Base-by-base conservation (phyloP, 441 rosid species). In the Adansonia gregorii region DNA sequence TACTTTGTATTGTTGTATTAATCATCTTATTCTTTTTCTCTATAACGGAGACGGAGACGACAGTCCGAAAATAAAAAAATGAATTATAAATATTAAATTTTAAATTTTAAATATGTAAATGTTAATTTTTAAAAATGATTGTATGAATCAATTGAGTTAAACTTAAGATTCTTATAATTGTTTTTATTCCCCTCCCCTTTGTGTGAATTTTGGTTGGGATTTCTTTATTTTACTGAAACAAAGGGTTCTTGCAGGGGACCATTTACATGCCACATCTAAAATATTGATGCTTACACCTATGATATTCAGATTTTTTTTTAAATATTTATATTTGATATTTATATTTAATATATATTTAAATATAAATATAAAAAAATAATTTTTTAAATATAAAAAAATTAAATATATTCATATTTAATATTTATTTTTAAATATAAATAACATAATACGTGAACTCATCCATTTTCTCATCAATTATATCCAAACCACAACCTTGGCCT, bases 201-300 rank as follows among this genome's bases (percentile, higher is more conserved):
- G 4, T 54, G 63, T 54, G 48, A 52, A 35, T 52, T 79, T 72
- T 81, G 80, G 88, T 84, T 86, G 92, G 87, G 82, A 73, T 79
- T 83, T 80, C 64, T 65, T 65, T 65, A 65, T 73, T 76, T 51
- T 31, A 45, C 73, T 76, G 68, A 48, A 54, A 31, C 31, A 14
- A 58, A 3, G 19, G 19, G 61, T 77, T 48, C 12, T 56, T 46
- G 46, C 48, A 27, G 74, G 49, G 77, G 6, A 73, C 76, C 83
- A 64, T 67, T 72, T 67, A 6, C 41, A 74, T 39, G 80, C 78
- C 88, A 89, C 80, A 27, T 81, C 86, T 87, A 84, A 56, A 41
- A 41, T 51, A 5, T 35, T 69, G 71, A 63, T 78, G 75, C 88
- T 79, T 27, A 11, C 11, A 2, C 7, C 27, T 19, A 27, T 27